phyloP scores from a whole-genome alignment of 257 asterid genomes.

The Ajuga chamaepitys region DNA sequence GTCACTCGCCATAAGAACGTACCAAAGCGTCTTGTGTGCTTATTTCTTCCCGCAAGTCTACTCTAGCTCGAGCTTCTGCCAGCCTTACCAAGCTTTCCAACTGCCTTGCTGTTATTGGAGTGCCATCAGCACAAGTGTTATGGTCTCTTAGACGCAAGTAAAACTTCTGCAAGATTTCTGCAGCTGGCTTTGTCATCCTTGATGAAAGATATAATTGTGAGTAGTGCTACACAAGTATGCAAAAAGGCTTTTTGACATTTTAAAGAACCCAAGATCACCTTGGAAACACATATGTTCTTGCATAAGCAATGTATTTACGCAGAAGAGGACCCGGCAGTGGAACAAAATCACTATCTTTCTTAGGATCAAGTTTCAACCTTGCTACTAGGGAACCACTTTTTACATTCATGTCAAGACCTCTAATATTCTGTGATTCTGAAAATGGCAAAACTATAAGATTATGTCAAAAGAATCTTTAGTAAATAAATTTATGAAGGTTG shows the following conservation, averaged over 20 bases:
- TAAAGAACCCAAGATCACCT: constrained; percentile 45
- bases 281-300: constrained; percentile 73
- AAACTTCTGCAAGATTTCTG: constrained; percentile 88
- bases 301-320: constrained; percentile 92
- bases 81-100: constrained; percentile 90
- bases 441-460: constrained; percentile 11
- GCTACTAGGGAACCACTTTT: constrained; percentile 57
- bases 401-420: constrained; percentile 34
- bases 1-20: constrained; percentile 19
- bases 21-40: constrained; percentile 87
- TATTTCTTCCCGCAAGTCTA: constrained; percentile 87
- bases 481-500: constrained; percentile 2
- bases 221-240: constrained; percentile 10
- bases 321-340: constrained; percentile 94
- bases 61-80: constrained; percentile 96
- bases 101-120: constrained; percentile 97
- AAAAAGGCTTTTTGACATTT: neutral
- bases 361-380: constrained; percentile 78
- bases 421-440: constrained; percentile 49
- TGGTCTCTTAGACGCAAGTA: constrained; percentile 78
- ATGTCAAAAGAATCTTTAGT: constrained; percentile 17
- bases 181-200: constrained; percentile 94
- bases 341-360: constrained; percentile 66
- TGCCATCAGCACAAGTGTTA: constrained; percentile 73
- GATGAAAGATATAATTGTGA: constrained; percentile 20